phyloP scores from a whole-genome alignment of 106 monocot species.

The Phalaenopsis aphrodite region DNA sequence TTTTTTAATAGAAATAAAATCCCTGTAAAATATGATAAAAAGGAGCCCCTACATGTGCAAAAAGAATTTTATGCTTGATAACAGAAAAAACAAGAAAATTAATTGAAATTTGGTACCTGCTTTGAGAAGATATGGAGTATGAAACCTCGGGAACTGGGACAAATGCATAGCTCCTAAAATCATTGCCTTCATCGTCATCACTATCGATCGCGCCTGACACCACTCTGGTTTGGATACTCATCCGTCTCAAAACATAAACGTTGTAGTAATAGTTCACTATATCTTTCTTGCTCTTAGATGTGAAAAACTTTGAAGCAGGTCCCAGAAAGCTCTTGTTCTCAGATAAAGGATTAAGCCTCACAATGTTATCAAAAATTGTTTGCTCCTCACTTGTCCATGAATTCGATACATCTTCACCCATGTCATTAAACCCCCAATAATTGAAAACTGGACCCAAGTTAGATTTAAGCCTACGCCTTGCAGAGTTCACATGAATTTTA shows the following conservation, averaged over 20 bases:
- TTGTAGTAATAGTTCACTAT: conserved; percentile 49
- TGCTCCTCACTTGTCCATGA: conserved; percentile 31
- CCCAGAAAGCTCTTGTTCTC: conserved; percentile 17
- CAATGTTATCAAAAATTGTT: conserved; percentile 15
- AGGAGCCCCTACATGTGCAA: no score
- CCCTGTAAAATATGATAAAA: no score
- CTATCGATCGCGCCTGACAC: conserved; percentile 17
- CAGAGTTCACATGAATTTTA: conserved; percentile 27
- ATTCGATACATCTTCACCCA: conserved; percentile 44
- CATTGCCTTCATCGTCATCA: conserved; percentile 31
- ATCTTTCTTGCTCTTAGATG: conserved; percentile 26
- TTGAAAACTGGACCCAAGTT: conserved; percentile 27
- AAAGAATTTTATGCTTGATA: no score
- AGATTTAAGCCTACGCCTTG: conserved; percentile 20
- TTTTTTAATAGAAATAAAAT: no score
- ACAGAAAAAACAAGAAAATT: neutral
- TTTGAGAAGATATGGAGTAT: conserved; percentile 6
- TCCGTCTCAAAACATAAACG: conserved; percentile 33
- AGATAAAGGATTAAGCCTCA: conserved; percentile 24
- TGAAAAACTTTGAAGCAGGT: conserved; percentile 22
- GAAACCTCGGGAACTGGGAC: conserved; percentile 4
- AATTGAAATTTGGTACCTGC: conserved; percentile 2
- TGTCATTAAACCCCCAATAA: conserved; percentile 31
- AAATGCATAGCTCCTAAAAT: neutral
- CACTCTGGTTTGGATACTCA: conserved; percentile 23